Conservation (phyloP, 1,284 basidiomycete species). For the Retiboletus fuscus region DNA sequence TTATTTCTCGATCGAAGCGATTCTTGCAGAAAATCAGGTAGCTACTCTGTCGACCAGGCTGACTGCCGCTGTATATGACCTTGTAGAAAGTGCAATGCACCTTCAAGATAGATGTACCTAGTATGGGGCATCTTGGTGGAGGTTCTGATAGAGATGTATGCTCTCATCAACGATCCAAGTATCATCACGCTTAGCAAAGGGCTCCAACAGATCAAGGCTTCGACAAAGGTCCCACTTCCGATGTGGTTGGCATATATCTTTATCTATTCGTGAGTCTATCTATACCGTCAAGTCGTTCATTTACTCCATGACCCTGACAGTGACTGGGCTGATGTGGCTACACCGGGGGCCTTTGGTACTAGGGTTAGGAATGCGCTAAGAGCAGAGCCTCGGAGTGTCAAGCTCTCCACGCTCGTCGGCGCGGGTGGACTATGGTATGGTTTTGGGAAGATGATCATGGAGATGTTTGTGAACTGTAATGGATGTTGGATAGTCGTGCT, state of each 20-base stretch:
- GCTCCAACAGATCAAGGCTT: slow-evolving; percentile 67
- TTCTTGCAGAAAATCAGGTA: slow-evolving; percentile 91
- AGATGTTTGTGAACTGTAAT: slow-evolving; percentile 66
- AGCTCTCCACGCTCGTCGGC: slow-evolving; percentile 83
- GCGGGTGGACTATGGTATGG: slow-evolving; percentile 91
- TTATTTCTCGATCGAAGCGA: slow-evolving; percentile 89
- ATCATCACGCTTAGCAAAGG: slow-evolving; percentile 24
- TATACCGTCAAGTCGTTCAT: slow-evolving; percentile 8
- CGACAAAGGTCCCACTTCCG: slow-evolving; percentile 82
- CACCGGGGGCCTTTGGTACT: slow-evolving; percentile 79
- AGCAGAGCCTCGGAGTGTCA: slow-evolving; percentile 85
- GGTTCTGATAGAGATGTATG: slow-evolving; percentile 83
- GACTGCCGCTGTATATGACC: background rate
- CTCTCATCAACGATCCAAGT: slow-evolving; percentile 26
- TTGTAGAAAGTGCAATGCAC: slow-evolving; percentile 90
- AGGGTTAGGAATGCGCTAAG: slow-evolving; percentile 87
- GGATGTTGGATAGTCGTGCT: slow-evolving; percentile 8
- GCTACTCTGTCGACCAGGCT: slow-evolving; percentile 20
- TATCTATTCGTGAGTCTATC: slow-evolving; percentile 75
- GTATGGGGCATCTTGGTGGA: slow-evolving; percentile 88
- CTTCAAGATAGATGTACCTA: slow-evolving; percentile 86
- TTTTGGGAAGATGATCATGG: slow-evolving; percentile 85
- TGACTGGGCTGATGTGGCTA: slow-evolving; percentile 87
- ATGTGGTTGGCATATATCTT: slow-evolving; percentile 90
- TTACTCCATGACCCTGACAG: slow-evolving; percentile 45